A percentile compares a stretch with the other conserved stretches of the same genome.
Conservation (phyloP, 352 stramenopile species). For the Phytophthora crassamura region DNA sequence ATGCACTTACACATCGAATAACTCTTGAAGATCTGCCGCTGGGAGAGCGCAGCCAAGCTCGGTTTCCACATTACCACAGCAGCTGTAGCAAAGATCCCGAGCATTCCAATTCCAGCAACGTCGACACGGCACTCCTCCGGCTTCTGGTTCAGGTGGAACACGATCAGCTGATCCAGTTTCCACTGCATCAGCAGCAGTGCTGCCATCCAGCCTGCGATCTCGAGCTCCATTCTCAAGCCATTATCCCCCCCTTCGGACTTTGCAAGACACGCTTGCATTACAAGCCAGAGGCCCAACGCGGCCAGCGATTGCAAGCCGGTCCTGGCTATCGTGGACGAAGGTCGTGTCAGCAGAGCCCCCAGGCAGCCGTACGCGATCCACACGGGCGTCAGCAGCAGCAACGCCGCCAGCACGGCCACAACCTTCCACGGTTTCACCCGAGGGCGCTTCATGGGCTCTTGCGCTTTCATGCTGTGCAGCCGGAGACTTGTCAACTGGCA, state of each 20-base stretch:
- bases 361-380: conserved; percentile 52
- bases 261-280: conserved; percentile 25
- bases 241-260: not conserved
- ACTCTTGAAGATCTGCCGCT: conserved; percentile 39
- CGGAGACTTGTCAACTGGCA: conserved; percentile 1
- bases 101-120: conserved; percentile 20
- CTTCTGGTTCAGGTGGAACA: conserved; percentile 44
- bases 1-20: conserved; percentile 41
- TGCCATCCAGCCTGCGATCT: conserved; percentile 23
- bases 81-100: not conserved
- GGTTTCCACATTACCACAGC: not conserved
- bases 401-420: conserved; percentile 24
- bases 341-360: conserved; percentile 45
- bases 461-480: conserved; percentile 3
- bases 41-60: conserved; percentile 35
- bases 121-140: conserved; percentile 29
- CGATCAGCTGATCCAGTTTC: conserved; percentile 50
- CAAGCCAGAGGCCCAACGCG: conserved; percentile 23
- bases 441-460: conserved; percentile 27
- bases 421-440: conserved; percentile 35
- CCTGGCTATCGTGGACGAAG: conserved; percentile 31
- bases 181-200: conserved; percentile 54
- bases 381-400: conserved; percentile 50
- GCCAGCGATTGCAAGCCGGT: conserved; percentile 33
- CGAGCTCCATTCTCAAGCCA: conserved; percentile 11